Evolutionary conservation across 1,284 basidiomycete species (phyloP), one percentile per base, ranked within the genome.

Genomic region (Erythrobasidium hasegawianum): DNA sequence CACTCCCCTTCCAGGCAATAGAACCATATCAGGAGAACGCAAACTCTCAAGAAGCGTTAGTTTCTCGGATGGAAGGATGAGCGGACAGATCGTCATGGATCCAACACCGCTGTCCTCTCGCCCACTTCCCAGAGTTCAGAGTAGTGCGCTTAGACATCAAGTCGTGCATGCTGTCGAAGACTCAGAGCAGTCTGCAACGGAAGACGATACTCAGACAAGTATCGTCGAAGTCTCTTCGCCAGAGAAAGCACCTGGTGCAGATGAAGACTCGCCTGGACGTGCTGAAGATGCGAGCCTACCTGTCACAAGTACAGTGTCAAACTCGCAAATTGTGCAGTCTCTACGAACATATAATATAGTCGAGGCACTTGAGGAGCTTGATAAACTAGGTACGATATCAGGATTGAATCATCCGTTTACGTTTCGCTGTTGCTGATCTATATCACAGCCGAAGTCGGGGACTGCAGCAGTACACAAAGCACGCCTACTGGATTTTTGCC

Each of bases 51-150:
- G 92, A 33, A 93, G 89, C 50, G 93, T 97, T 59, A 93, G 90
- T 76, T 97, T 97, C 78, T 94, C 90, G 18, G 93, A 97, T 75
- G 91, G 92, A 3, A 88, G 87, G 74, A 83, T 83, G 67, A 86
- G 87, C 45, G 91, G 92, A 3, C 89, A 88, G 40, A 47, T 47
- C 16, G n/a, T 47, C n/a, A 47, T n/a, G 16, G 43, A 47, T 14
- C 43, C 43, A 5, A 47, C 22, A 47, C 43, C 43, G 5, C 16
- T 24, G 5, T 47, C 43, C 16, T 7, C 43, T n/a, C 16, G 43
- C 43, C 43, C 54, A 11, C 14, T 38, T 14, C 45, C 55, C 18
- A 52, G 14, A 22, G n/a, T 39, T 4, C 40, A 50, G 16, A 24
- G 41, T 27, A 68, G 67, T 56, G 67, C 54, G 13, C 39, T 68